These are phyloP conservation scores for Candida nanaspora DNA, from an alignment of 805 yeast genomes.

Conservation along the genomic window DNA sequence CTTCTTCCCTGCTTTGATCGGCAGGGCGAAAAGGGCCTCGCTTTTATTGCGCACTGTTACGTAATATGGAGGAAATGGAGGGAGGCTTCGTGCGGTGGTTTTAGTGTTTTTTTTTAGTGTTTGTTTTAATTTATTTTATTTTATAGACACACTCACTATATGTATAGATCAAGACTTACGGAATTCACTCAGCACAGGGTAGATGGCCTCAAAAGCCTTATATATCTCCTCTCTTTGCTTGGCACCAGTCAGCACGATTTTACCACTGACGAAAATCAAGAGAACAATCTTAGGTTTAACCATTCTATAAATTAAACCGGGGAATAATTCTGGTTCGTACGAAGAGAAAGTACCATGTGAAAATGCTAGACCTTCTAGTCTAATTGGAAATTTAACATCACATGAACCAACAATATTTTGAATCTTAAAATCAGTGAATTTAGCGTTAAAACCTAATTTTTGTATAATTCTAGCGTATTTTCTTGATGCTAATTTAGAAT, in stretches of 20 bases:
- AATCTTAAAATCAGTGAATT: conserved; percentile 95
- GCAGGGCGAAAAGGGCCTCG: too few relatives aligned
- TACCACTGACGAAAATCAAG: conserved; percentile 93
- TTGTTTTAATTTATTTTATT: too few relatives aligned
- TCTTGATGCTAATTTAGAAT: conserved; percentile 95
- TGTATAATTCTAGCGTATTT: conserved; percentile 97
- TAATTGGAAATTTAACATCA: conserved; percentile 96
- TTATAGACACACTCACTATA: too few relatives aligned
- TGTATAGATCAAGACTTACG: conserved; percentile 42
- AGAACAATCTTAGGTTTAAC: conserved; percentile 97
- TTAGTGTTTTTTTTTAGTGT: too few relatives aligned
- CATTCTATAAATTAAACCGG: conserved; percentile 98
- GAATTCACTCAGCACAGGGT: conserved; percentile 97
- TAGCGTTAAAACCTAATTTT: conserved; percentile 95
- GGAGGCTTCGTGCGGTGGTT: too few relatives aligned
- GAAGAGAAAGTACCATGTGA: conserved; percentile 98
- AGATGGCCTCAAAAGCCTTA: conserved; percentile 96
- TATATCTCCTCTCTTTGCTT: conserved; percentile 98
- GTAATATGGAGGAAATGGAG: too few relatives aligned
- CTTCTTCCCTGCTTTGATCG: too few relatives aligned
- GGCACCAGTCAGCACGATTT: conserved; percentile 97
- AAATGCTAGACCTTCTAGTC: conserved; percentile 95
- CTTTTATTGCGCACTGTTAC: too few relatives aligned
- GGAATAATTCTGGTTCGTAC: conserved; percentile 96
- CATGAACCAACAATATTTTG: conserved; percentile 98